Conservation (phyloP, 2,329 filamentous ascomycete genomes). For the Catunica adiposa region DNA sequence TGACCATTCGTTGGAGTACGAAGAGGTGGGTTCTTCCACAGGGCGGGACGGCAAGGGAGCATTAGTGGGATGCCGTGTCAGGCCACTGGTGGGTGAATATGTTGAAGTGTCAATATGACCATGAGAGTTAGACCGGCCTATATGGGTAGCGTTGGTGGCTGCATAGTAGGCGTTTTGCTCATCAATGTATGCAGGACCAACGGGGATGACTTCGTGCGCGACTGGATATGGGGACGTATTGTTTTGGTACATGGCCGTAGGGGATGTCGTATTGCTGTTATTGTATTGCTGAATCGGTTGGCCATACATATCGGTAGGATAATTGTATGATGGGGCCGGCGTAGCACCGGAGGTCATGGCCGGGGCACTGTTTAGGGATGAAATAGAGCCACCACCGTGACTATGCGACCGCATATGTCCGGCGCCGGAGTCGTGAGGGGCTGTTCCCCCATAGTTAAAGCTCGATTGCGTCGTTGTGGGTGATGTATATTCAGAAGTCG, state of each 20-base stretch:
- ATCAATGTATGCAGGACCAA: conserved; percentile 32
- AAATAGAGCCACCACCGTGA: conserved; percentile 3
- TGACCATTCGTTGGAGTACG: conserved; percentile 20
- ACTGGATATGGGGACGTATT: background rate
- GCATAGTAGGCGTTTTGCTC: conserved; percentile 21
- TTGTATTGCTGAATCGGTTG: background rate
- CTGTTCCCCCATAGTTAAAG: background rate
- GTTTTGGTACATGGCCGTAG: background rate
- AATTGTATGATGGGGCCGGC: conserved; percentile 7
- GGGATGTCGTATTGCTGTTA: background rate
- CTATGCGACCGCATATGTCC: conserved; percentile 6
- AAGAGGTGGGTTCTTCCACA: conserved; percentile 20
- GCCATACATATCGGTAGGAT: background rate
- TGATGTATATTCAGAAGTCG: conserved; percentile 17
- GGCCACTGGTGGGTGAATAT: conserved; percentile 25
- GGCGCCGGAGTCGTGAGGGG: background rate
- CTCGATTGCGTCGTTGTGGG: conserved; percentile 5
- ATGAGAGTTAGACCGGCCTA: conserved; percentile 33
- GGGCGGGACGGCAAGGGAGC: conserved; percentile 41
- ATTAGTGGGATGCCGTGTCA: conserved; percentile 36
- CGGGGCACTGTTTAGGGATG: background rate
- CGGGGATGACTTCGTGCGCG: conserved; percentile 23
- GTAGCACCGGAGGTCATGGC: background rate
- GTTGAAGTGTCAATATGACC: conserved; percentile 16
- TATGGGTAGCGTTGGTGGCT: conserved; percentile 25